Percentiles rank a stretch among this genome's conserved stretches.
Evolutionary conservation across 768 basidiomycete genomes (phyloP).

Genomic region (Mycena polygramma): DNA sequence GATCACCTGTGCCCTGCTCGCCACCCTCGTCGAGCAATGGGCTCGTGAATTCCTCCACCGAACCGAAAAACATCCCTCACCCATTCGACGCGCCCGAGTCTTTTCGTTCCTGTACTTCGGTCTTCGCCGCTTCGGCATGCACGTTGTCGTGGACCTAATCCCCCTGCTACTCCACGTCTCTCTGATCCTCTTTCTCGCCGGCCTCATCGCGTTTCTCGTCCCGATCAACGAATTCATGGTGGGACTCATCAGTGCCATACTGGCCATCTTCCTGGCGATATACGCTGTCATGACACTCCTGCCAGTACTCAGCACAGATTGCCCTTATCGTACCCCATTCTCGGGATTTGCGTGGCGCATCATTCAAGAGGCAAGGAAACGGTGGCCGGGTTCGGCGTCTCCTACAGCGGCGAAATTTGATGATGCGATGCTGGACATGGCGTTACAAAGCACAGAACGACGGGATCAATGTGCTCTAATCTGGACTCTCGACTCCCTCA

Average conservation of each 20-base stretch:
- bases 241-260: not conserved
- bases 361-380: too few relatives aligned
- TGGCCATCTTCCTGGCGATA: not conserved
- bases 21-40: not conserved
- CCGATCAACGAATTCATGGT: not conserved
- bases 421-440: too few relatives aligned
- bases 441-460: too few relatives aligned
- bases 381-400: too few relatives aligned
- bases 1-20: not conserved
- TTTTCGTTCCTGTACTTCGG: not conserved
- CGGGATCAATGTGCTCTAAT: too few relatives aligned
- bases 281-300: too few relatives aligned
- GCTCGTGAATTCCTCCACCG: not conserved
- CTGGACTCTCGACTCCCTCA: too few relatives aligned
- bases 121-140: not conserved
- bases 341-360: too few relatives aligned
- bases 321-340: too few relatives aligned
- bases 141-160: not conserved
- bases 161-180: not conserved
- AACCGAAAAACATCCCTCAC: not conserved
- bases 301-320: too few relatives aligned
- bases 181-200: not conserved
- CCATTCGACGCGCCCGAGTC: not conserved
- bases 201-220: not conserved
- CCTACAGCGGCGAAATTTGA: too few relatives aligned